Conservation (phyloP, 2,329 filamentous ascomycete genomes). For the Penicillium janthinellum region DNA sequence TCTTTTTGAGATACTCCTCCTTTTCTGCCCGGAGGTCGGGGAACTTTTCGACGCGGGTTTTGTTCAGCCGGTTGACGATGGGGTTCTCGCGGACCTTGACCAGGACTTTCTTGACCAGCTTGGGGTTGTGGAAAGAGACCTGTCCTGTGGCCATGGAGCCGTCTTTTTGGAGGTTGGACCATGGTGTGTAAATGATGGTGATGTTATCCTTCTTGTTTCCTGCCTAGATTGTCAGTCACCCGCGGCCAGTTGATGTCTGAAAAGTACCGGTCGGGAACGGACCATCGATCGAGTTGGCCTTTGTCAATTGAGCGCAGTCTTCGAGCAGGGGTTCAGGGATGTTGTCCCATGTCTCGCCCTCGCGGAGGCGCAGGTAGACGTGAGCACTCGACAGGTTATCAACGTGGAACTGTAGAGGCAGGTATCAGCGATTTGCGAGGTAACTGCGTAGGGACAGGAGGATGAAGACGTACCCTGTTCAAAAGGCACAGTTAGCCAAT, state of each 20-base stretch:
- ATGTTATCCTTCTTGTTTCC: conserved; percentile 99
- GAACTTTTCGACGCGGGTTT: conserved; percentile 86
- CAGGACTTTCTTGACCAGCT: conserved; percentile 78
- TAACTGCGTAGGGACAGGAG: neutral
- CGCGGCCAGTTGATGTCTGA: neutral
- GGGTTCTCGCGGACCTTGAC: conserved; percentile 80
- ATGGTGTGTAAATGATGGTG: conserved; percentile 95
- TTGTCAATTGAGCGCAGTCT: conserved; percentile 96
- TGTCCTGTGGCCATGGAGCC: conserved; percentile 95
- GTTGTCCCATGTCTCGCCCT: conserved; percentile 79
- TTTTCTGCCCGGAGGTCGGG: conserved; percentile 82
- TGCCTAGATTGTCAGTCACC: conserved; percentile 39
- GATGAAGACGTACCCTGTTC: conserved; percentile 34
- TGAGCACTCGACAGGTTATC: conserved; percentile 97
- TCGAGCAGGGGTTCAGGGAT: conserved; percentile 74
- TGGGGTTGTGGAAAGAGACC: conserved; percentile 88
- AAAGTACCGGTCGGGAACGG: conserved; percentile 16
- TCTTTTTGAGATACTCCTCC: conserved; percentile 71
- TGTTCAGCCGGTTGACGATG: conserved; percentile 96
- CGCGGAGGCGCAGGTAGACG: conserved; percentile 84
- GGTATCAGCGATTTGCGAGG: conserved; percentile 11
- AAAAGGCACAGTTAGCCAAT: conserved; percentile 10
- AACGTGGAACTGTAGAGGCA: conserved; percentile 74
- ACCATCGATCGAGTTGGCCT: conserved; percentile 98
- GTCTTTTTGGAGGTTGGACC: conserved; percentile 94